Base-by-base conservation (phyloP, 148 eudicot genomes). In the Selenicereus undatus region DNA sequence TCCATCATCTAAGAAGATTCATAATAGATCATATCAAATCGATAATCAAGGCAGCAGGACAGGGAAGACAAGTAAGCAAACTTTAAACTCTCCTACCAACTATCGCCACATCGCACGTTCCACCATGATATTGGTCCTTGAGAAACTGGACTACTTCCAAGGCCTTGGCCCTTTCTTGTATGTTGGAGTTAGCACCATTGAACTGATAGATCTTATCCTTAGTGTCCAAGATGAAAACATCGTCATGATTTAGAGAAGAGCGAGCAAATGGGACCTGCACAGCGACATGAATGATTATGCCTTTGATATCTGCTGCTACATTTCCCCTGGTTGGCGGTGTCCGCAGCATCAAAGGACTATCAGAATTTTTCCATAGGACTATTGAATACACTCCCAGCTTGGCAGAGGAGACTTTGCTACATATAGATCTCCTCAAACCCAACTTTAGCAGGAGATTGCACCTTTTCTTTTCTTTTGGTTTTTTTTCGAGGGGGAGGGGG, bases 141-240 rank as follows among this genome's bases (percentile, higher is more conserved):
- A 97, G 88, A 83, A 85, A 90, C 83, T 94, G 99, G 83, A 94
- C 91, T 50, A 92, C 97, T 93, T 97, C 99, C 83, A 97, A 84
- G 71, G 99, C 93, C 84, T 97, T 97, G 75, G 99, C 99, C 88
- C 99, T 90, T 82, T 97, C 99, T 86, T 97, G 99, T 84, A 97
- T 91, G 89, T 89, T 97, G 76, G 99, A 97, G 88, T 94, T 97
- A 80, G 95, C 98, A 43, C 99, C 99, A 87, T 97, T 97, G 86
- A 97, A 97, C 77, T 97, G 99, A 86, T 88, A 97, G 83, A 97
- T 91, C 88, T 97, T 97, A 17, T 97, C 96, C 84, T 97, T 87
- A 42, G 98, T 89, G 88, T 97, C 98, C 83, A 97, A 83, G 73
- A 97, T 90, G 86, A 97, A 97, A 66, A 97, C 99, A 84, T 97